Percentiles rank a stretch among this genome's conserved stretches.
phyloP scores from a whole-genome alignment of 2,329 filamentous ascomycete genomes.

The Xylariaceae sp. region DNA sequence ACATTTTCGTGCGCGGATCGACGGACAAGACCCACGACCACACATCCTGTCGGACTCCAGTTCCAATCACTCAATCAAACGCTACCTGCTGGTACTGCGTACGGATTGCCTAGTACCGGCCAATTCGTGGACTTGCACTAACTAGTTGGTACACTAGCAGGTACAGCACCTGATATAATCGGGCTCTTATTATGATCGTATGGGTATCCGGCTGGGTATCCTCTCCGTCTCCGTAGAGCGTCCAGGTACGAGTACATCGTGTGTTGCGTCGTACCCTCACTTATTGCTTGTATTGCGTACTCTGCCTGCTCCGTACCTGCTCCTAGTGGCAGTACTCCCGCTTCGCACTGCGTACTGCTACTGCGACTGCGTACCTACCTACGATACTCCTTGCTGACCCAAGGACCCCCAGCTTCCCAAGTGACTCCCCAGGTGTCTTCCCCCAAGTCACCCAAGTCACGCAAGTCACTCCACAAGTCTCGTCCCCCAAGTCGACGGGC shows the following conservation, averaged over 20 bases:
- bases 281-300: no score
- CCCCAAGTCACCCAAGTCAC: no score
- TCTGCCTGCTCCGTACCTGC: no score
- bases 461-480: no score
- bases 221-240: neutral
- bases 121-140: conserved; percentile 2
- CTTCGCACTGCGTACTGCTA: no score
- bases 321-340: no score
- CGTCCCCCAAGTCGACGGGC: neutral
- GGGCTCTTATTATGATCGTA: neutral
- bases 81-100: neutral
- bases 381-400: conserved; percentile 1
- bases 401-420: neutral
- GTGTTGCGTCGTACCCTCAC: no score
- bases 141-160: conserved; percentile 1
- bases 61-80: conserved; percentile 12
- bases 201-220: neutral
- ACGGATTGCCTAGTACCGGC: neutral
- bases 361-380: neutral
- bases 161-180: conserved; percentile 1
- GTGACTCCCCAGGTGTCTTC: no score
- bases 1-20: conserved; percentile 12
- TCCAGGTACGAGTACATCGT: no score
- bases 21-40: conserved; percentile 19
- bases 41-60: neutral